Evolutionary conservation across 257 asterid genomes (phyloP).

Genomic region (Solanum tarapatanum): DNA sequence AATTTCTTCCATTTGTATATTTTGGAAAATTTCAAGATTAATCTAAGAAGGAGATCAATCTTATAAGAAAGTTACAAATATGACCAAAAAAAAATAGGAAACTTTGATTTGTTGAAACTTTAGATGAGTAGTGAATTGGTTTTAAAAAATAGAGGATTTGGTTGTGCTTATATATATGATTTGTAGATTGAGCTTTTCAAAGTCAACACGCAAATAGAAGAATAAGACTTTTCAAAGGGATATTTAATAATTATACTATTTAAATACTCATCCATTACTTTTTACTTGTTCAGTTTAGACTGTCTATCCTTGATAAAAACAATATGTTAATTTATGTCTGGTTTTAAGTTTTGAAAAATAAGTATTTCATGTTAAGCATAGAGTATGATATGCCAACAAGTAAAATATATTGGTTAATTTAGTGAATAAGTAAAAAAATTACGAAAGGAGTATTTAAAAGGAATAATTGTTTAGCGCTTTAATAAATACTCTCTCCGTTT

Average conservation of each 20-base stretch:
- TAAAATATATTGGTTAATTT: too few species aligned
- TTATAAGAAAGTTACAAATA: not conserved
- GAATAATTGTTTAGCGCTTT: not conserved
- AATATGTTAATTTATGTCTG: too few species aligned
- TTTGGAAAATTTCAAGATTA: not conserved
- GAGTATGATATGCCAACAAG: not conserved
- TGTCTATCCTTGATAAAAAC: too few species aligned
- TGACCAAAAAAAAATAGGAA: not conserved
- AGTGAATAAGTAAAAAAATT: too few species aligned
- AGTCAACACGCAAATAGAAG: not conserved
- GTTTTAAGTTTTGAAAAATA: not conserved
- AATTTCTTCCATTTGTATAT: slow-evolving; percentile 31
- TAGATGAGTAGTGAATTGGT: slow-evolving; percentile 11
- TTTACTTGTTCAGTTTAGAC: too few species aligned
- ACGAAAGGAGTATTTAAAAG: too few species aligned
- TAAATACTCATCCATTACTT: too few species aligned
- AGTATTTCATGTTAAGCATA: not conserved
- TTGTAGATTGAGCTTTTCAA: not conserved
- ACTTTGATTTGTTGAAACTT: not conserved
- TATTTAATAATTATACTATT: too few species aligned
- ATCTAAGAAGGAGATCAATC: not conserved
- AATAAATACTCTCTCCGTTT: too few species aligned
- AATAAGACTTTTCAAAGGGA: not conserved
- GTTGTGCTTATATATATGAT: not conserved
- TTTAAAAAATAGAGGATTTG: not conserved